Evolutionary conservation across 2,329 filamentous ascomycete genomes (phyloP).

Genomic region (Mycocentrospora acerina): DNA sequence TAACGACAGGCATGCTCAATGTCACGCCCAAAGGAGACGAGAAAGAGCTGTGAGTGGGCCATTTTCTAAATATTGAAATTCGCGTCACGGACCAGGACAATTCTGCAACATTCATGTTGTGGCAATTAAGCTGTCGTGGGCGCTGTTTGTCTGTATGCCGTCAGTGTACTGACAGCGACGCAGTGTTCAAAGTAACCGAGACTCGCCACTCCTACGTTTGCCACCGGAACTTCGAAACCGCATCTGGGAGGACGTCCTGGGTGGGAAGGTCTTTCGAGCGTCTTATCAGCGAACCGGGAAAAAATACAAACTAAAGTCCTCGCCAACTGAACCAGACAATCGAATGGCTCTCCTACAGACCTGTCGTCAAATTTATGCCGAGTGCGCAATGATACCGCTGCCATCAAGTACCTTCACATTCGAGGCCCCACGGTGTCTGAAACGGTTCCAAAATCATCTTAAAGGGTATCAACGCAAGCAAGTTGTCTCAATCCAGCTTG

Average conservation of each 20-base stretch:
- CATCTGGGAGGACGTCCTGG: slow-evolving; percentile 2
- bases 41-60: not conserved
- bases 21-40: slow-evolving; percentile 14
- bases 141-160: too few relatives aligned
- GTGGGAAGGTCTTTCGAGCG: not conserved
- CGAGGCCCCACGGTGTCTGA: too few relatives aligned
- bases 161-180: not conserved
- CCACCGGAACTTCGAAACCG: slow-evolving; percentile 8
- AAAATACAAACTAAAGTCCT: not conserved
- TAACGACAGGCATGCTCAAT: slow-evolving; percentile 7
- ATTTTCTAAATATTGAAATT: too few relatives aligned
- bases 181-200: not conserved
- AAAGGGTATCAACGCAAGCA: too few relatives aligned
- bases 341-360: slow-evolving; percentile 4
- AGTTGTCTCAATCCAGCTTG: too few relatives aligned
- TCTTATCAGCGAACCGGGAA: too few relatives aligned
- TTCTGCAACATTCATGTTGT: too few relatives aligned
- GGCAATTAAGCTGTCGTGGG: too few relatives aligned
- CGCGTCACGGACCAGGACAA: too few relatives aligned
- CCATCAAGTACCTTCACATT: slow-evolving; percentile 2
- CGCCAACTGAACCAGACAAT: not conserved
- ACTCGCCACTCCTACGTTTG: slow-evolving; percentile 3
- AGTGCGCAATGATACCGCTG: not conserved
- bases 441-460: too few relatives aligned
- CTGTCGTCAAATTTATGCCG: slow-evolving; percentile 10